Evolutionary conservation across 108 stramenopile species (phyloP).

Genomic region (Poteriospumella lacustris): DNA sequence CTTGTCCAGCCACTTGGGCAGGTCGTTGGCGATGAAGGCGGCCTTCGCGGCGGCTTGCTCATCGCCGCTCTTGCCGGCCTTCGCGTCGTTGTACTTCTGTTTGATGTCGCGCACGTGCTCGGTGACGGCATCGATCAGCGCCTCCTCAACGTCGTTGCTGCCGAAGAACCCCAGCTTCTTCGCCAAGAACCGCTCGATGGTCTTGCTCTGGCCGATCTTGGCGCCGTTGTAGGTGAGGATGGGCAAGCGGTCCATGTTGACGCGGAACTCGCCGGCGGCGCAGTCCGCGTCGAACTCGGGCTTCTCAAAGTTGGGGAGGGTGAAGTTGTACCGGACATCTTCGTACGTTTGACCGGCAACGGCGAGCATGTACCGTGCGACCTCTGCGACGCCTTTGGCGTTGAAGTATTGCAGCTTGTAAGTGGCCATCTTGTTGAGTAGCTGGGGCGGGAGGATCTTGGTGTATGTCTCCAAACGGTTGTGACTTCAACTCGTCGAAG

Average conservation of each 20-base stretch:
- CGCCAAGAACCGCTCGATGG: slow-evolving; percentile 59
- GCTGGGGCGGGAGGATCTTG: too few relatives aligned
- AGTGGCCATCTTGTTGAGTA: too few relatives aligned
- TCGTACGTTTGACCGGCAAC: background rate
- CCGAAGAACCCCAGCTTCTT: background rate
- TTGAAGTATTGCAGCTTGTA: slow-evolving; percentile 10
- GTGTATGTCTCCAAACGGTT: too few relatives aligned
- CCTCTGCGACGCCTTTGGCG: slow-evolving; percentile 16
- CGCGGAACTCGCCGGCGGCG: slow-evolving; percentile 52
- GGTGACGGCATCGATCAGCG: slow-evolving; percentile 55
- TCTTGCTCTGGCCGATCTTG: slow-evolving; percentile 60
- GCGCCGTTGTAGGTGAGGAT: slow-evolving; percentile 36
- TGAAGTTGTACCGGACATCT: slow-evolving; percentile 1
- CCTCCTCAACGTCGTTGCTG: background rate
- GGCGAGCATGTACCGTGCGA: background rate
- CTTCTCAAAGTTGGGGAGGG: background rate
- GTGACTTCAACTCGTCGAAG: too few relatives aligned
- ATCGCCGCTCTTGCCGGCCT: slow-evolving; percentile 39
- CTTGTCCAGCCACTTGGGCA: slow-evolving; percentile 55
- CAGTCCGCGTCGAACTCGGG: slow-evolving; percentile 53
- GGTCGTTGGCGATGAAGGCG: slow-evolving; percentile 51
- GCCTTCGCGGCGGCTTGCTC: slow-evolving; percentile 46
- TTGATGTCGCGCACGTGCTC: slow-evolving; percentile 65
- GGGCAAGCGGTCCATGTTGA: slow-evolving; percentile 61
- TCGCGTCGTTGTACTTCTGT: slow-evolving; percentile 50